Evolutionary conservation across 106 monocot genomes (phyloP).

Genomic region (Dendrobium chrysotoxum): DNA sequence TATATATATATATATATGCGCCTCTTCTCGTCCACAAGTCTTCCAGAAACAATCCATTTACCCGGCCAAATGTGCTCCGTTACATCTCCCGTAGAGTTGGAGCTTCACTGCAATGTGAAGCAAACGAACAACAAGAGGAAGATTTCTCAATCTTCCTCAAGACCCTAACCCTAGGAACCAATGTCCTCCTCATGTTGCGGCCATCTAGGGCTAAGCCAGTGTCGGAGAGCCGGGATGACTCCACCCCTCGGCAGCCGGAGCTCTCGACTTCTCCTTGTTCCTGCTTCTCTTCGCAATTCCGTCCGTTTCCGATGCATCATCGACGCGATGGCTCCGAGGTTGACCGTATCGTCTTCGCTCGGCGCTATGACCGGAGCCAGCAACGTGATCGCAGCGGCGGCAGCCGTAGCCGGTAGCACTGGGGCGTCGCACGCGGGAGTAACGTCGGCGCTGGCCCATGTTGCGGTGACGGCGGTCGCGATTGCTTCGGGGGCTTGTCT

Average conservation of each 20-base stretch:
- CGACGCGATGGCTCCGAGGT: slow-evolving; percentile 12
- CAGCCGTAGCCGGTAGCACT: slow-evolving; percentile 25
- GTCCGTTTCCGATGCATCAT: slow-evolving; percentile 24
- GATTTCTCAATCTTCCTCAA: neutral
- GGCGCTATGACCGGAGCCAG: slow-evolving; percentile 22
- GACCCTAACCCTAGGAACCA: slow-evolving; percentile 9
- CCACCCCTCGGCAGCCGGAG: slow-evolving; percentile 24
- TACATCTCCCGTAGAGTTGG: neutral
- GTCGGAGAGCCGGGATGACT: neutral
- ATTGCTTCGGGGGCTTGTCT: slow-evolving; percentile 96
- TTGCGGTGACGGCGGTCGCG: slow-evolving; percentile 88
- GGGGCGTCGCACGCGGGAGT: slow-evolving; percentile 67
- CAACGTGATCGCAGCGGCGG: slow-evolving; percentile 54
- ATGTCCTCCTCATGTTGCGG: slow-evolving; percentile 19
- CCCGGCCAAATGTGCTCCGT: neutral
- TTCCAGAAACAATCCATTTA: neutral
- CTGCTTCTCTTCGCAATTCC: slow-evolving; percentile 9
- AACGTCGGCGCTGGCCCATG: slow-evolving; percentile 67
- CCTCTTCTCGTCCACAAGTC: neutral
- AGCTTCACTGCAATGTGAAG: neutral
- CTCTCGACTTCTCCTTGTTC: slow-evolving; percentile 27
- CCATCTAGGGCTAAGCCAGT: slow-evolving; percentile 8
- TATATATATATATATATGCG: neutral
- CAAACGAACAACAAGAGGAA: too few species aligned
- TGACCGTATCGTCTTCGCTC: slow-evolving; percentile 34